A percentile compares a stretch with the other conserved stretches of the same genome.
These are phyloP conservation scores for Akanthomyces muscarius DNA, from an alignment of 2,329 filamentous ascomycete genomes.

Conservation along the genomic window DNA sequence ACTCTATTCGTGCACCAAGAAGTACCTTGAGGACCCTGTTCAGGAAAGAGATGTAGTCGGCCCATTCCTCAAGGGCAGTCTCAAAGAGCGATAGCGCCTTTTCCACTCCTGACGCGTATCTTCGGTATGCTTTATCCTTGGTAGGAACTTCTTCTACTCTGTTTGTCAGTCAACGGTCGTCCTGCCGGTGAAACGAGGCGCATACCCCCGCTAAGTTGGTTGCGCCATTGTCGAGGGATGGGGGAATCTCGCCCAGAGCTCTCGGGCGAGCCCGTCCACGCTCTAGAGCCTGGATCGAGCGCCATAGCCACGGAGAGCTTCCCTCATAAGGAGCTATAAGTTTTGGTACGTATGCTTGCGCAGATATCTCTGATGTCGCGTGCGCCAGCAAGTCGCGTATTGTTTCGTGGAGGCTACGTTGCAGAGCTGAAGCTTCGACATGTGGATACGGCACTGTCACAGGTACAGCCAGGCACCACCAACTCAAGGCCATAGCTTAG, in stretches of 20 bases:
- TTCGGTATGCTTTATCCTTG: conserved; percentile 70
- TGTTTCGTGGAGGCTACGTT: conserved; percentile 22
- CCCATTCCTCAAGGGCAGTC: conserved; percentile 94
- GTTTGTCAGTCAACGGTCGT: background rate
- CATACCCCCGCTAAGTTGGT: conserved; percentile 73
- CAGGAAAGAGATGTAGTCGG: conserved; percentile 97
- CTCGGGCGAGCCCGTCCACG: conserved; percentile 66
- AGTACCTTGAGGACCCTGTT: conserved; percentile 82
- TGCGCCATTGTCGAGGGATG: conserved; percentile 70
- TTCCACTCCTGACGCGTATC: conserved; percentile 86
- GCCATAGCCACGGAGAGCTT: conserved; percentile 47
- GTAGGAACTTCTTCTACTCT: conserved; percentile 48
- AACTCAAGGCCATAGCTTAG: background rate
- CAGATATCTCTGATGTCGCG: background rate
- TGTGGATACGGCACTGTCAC: conserved; percentile 12
- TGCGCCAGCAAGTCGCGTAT: conserved; percentile 15
- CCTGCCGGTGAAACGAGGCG: conserved; percentile 10
- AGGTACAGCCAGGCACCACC: background rate
- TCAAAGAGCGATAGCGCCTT: conserved; percentile 87
- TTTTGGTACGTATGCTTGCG: conserved; percentile 14
- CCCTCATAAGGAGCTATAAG: conserved; percentile 16
- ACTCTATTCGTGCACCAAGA: background rate
- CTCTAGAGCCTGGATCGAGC: conserved; percentile 55
- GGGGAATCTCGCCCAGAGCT: conserved; percentile 81
- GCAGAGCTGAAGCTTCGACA: conserved; percentile 13